Conservation (phyloP, 2,329 filamentous ascomycete genomes). For the Aspergillus sp. region DNA sequence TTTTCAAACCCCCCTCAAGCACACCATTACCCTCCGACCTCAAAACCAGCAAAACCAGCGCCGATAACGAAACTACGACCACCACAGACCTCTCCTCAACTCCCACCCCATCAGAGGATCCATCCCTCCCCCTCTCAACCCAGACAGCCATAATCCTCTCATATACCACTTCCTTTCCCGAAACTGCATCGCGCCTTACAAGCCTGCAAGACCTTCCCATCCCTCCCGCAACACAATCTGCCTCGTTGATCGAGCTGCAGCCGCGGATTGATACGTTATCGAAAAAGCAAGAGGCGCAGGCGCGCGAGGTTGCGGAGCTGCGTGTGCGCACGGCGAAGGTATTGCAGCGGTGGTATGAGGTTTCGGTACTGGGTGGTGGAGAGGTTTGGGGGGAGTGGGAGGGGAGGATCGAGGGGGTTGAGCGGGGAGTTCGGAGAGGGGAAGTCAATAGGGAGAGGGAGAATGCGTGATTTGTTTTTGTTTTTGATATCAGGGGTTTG, state of each 20-base stretch:
- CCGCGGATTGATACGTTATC: slow-evolving; percentile 46
- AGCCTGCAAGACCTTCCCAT: slow-evolving; percentile 54
- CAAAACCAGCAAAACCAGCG: slow-evolving; percentile 23
- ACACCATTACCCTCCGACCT: slow-evolving; percentile 39
- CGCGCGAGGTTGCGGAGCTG: slow-evolving; percentile 45
- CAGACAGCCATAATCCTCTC: slow-evolving; percentile 49
- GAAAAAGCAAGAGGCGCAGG: slow-evolving; percentile 44
- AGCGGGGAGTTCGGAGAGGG: slow-evolving; percentile 66
- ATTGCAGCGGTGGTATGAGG: slow-evolving; percentile 74
- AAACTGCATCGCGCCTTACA: slow-evolving; percentile 53
- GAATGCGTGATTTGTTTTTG: not conserved
- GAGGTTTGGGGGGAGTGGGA: slow-evolving; percentile 74
- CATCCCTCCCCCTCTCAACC: slow-evolving; percentile 30
- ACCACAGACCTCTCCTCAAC: slow-evolving; percentile 31
- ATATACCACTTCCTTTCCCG: slow-evolving; percentile 51
- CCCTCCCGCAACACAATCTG: slow-evolving; percentile 47
- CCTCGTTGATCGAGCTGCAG: slow-evolving; percentile 47
- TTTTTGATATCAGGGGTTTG: not conserved
- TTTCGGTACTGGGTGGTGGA: slow-evolving; percentile 69
- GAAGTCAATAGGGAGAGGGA: slow-evolving; percentile 60
- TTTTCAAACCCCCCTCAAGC: slow-evolving; percentile 41
- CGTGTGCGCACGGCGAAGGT: slow-evolving; percentile 51
- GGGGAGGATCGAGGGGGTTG: slow-evolving; percentile 66
- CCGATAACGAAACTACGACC: too few species aligned
- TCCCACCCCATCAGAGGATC: slow-evolving; percentile 49